These are phyloP conservation scores for Pichia manshurica DNA, from an alignment of 805 yeast genomes.

Conservation along the genomic window DNA sequence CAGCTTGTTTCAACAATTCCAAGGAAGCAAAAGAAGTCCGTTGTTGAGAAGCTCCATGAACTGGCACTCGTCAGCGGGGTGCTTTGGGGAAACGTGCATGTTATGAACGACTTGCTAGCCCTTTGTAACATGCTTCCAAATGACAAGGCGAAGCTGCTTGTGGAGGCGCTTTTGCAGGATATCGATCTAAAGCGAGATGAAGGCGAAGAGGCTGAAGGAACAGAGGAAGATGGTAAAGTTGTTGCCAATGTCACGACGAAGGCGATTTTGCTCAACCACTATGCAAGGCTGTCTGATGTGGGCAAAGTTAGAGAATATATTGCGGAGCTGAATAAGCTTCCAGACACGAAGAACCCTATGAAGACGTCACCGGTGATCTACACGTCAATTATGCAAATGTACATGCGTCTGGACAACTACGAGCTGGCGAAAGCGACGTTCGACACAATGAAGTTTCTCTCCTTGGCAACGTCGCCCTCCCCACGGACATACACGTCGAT, in stretches of 20 bases:
- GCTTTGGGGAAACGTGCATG: slow-evolving; percentile 24
- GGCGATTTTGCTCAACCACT: slow-evolving; percentile 41
- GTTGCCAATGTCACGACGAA: slow-evolving; percentile 36
- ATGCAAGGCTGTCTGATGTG: slow-evolving; percentile 35
- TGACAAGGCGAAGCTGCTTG: slow-evolving; percentile 19
- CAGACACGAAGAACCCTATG: slow-evolving; percentile 14
- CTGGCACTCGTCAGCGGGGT: slow-evolving; percentile 26
- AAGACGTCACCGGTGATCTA: slow-evolving; percentile 34
- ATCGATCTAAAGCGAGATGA: too few species aligned
- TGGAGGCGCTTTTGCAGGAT: slow-evolving; percentile 32
- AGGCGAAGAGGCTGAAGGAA: too few species aligned
- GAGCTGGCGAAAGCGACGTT: slow-evolving; percentile 67
- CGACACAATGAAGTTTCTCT: slow-evolving; percentile 78
- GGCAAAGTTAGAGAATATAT: slow-evolving; percentile 37
- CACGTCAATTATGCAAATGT: slow-evolving; percentile 55
- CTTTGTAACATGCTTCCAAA: slow-evolving; percentile 20
- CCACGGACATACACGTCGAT: slow-evolving; percentile 62
- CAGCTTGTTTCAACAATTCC: slow-evolving; percentile 40
- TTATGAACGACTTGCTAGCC: slow-evolving; percentile 35
- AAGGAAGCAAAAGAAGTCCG: slow-evolving; percentile 26
- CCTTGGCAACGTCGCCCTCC: slow-evolving; percentile 62
- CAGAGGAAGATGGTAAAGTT: slow-evolving; percentile 14
- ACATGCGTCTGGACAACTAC: slow-evolving; percentile 46
- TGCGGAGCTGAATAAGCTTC: slow-evolving; percentile 22
- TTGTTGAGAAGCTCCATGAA: slow-evolving; percentile 34